phyloP scores from a whole-genome alignment of 2,329 filamentous ascomycete genomes.

The Aspergillus versicolor region DNA sequence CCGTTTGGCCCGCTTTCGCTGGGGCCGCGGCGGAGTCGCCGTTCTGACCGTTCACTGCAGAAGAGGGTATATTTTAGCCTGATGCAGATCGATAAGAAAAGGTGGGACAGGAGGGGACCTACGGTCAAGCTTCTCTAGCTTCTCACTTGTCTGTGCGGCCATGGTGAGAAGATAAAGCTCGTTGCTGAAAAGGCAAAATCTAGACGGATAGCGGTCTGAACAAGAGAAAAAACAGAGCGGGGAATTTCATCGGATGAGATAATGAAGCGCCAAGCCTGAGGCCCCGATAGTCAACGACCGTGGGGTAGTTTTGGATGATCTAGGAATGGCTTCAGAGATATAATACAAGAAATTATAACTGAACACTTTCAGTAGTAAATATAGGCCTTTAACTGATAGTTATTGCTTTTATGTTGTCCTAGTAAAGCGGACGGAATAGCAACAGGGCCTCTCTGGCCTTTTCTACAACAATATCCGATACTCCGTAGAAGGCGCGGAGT shows the following conservation, averaged over 20 bases:
- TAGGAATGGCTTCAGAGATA: too few relatives aligned
- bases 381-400: too few relatives aligned
- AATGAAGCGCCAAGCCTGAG: slow-evolving; percentile 7
- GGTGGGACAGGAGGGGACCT: slow-evolving; percentile 16
- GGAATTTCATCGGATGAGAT: slow-evolving; percentile 11
- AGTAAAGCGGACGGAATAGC: too few relatives aligned
- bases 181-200: slow-evolving; percentile 11
- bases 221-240: slow-evolving; percentile 21
- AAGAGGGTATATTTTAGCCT: slow-evolving; percentile 20
- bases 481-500: neutral
- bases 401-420: too few relatives aligned
- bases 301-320: neutral
- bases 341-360: too few relatives aligned
- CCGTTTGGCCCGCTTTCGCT: slow-evolving; percentile 32
- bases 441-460: too few relatives aligned
- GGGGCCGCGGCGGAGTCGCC: slow-evolving; percentile 34
- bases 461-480: too few relatives aligned
- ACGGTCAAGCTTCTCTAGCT: slow-evolving; percentile 43
- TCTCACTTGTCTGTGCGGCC: slow-evolving; percentile 43
- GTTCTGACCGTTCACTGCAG: slow-evolving; percentile 40
- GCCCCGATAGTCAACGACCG: neutral
- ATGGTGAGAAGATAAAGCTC: slow-evolving; percentile 30
- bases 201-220: slow-evolving; percentile 22
- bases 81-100: neutral
- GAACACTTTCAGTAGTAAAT: too few relatives aligned